Evolutionary conservation across 139 green algal genomes (phyloP), one percentile per base, ranked within the genome.

Genomic region (Prasinococcaceae sp.): DNA sequence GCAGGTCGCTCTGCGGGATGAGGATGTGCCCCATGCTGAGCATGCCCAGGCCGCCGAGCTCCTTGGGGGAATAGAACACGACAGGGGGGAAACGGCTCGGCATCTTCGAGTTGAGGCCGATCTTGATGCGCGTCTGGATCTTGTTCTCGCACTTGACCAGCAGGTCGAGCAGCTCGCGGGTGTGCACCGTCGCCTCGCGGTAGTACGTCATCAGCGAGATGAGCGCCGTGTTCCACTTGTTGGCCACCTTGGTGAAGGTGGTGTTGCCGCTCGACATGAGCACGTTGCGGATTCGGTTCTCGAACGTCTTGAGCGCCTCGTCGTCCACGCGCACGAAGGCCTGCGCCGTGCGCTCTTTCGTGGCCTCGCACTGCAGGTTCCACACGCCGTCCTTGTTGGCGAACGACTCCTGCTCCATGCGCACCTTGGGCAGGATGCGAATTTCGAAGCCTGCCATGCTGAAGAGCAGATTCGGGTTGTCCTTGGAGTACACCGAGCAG

Each of bases 111-210:
- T 96, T 97, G 47, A 97, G 78, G 32, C 88, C 88, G 54, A 96
- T 95, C 80, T 96, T 94, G 73, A 93, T 86, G 33, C 74, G 54
- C 36, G 92, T 99, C 75, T 99, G 92, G 65, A 99, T 99, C 75
- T 99, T 99, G 76, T 94, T 99, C 79, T 99, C 92, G 58, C 86
- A 98, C 83, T 99, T 99, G 50, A 99, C 92, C 64, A 99, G 74
- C 63, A 99, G 71, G 70, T 99, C 92, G 54, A 99, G 80, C 60
- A 99, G 81, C 82, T 99, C 92, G 65, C 93, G 81, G 0, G 88
- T 97, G 79, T 97, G 89, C 53, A 97, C 86, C 60, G 56, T 78
- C 12, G 82, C 80, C 71, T 89, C 82, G 24, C 82, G 72, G 75
- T 92, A 96, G 73, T 96, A 96, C 45, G 44, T 55, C 44, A 63